Base-by-base conservation (phyloP, 2,329 filamentous ascomycete genomes). In the Waltergamsia citrina region DNA sequence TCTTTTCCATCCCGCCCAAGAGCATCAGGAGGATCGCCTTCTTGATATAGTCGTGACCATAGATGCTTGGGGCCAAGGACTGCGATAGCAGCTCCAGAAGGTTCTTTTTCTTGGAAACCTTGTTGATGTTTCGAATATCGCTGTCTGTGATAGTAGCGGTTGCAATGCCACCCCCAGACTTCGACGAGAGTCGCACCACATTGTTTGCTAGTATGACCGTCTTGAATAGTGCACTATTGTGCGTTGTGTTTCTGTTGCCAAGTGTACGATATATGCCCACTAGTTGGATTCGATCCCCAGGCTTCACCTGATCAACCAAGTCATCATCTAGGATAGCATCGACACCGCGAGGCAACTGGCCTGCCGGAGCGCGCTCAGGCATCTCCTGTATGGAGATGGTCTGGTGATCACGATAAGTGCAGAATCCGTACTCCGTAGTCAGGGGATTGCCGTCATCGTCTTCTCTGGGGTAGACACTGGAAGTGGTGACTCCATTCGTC, bases 301-400 rank as follows among this genome's bases (percentile, higher is more conserved):
- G 92, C 61, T 98, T 98, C 39, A 92, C 85, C 38, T 76, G 79
- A 56, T 98, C 92, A 12, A 96, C 92, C 34, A 98, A 69, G 54
- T 98, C 92, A 54, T 98, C 92, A 54, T 98, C 92, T 43, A 98
- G 67, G 46, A 98, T 88, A 11, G 96, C 88, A 59, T 98, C 92
- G 14, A 98, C 92, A 36, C 90, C 87, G 35, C 92, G 81, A 39
- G 92, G 92, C 43, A 98, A 72, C 65, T 96, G 92, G 34, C 92
- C 92, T 38, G 92, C 90, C 35, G 92, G 92, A 3, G 92, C 92
- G 47, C 90, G 73, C 59, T 98, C 92, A 1, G 92, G 92, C 92
- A 98, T 98, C 65, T 98, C 92, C 61, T 98, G 92, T 44, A 98
- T 95, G 0, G 90, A 95, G 39, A 98, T 86, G 12, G 85, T 94